Conservation (phyloP, 768 basidiomycete genomes). For the Calocybe cyanea region DNA sequence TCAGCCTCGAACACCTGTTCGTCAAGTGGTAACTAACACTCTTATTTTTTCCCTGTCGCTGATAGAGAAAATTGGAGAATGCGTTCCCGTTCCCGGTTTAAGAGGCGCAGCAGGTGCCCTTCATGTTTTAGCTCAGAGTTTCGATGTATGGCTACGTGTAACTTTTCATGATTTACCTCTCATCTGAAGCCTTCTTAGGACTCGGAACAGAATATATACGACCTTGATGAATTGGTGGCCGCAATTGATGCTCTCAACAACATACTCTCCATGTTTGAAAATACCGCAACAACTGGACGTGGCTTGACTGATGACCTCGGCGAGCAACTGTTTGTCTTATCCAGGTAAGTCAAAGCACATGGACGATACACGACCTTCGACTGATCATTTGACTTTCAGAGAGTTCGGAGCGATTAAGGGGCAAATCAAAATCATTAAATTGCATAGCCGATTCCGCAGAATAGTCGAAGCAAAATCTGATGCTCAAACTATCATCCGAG, state of each 20-base stretch:
- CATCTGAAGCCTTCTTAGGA: constrained; percentile 1
- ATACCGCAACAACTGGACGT: constrained; percentile 12
- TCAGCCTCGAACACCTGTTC: not conserved
- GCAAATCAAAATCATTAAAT: constrained; percentile 7
- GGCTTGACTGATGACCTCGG: constrained; percentile 14
- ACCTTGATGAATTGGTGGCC: constrained; percentile 9
- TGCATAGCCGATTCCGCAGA: constrained; percentile 10
- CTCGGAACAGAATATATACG: constrained; percentile 9
- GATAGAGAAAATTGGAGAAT: constrained; percentile 14
- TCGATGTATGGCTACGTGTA: constrained; percentile 6
- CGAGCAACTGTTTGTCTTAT: constrained; percentile 14
- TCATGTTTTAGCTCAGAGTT: constrained; percentile 7
- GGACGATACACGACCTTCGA: not conserved
- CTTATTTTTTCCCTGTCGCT: constrained; percentile 14
- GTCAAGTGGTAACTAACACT: constrained; percentile 9
- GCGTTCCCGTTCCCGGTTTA: constrained; percentile 14
- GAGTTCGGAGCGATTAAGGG: constrained; percentile 5
- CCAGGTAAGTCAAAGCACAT: constrained; percentile 5
- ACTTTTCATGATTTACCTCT: not conserved
- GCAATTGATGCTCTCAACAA: constrained; percentile 11
- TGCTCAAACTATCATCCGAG: constrained; percentile 6
- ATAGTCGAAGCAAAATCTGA: constrained; percentile 12
- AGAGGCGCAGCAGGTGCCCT: constrained; percentile 11
- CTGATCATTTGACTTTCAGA: constrained; percentile 1
- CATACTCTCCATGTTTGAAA: constrained; percentile 14